phyloP scores from a whole-genome alignment of 83 land plant genomes.

The Picea abies region DNA sequence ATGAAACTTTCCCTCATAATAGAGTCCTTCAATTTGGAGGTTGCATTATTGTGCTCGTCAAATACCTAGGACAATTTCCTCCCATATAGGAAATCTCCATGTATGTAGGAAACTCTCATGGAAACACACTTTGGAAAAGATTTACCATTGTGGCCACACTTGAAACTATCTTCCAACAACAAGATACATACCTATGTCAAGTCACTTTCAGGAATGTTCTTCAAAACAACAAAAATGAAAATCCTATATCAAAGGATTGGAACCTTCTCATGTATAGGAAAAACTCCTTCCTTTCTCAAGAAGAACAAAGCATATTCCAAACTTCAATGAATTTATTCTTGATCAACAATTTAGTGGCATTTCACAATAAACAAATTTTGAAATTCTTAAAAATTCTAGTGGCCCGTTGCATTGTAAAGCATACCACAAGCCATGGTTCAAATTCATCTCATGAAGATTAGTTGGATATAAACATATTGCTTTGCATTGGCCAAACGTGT shows the following conservation, averaged over 20 bases:
- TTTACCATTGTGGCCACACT: neutral
- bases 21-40: no score
- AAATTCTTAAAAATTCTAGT: neutral
- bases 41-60: no score
- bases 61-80: no score
- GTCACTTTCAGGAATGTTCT: neutral
- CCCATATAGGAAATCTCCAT: neutral
- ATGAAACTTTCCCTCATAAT: no score
- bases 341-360: no score
- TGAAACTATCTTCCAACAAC: neutral
- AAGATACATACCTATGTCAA: neutral
- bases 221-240: neutral
- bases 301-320: no score
- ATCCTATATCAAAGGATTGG: neutral
- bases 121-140: neutral
- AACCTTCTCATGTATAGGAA: no score
- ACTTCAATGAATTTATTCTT: no score
- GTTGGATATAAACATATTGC: neutral
- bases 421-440: neutral
- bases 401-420: neutral
- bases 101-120: neutral
- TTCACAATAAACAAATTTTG: neutral
- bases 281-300: no score
- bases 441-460: neutral
- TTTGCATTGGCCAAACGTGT: neutral